Conservation (phyloP, 129 eudicot genomes). For the Scalesia atractyloides region DNA sequence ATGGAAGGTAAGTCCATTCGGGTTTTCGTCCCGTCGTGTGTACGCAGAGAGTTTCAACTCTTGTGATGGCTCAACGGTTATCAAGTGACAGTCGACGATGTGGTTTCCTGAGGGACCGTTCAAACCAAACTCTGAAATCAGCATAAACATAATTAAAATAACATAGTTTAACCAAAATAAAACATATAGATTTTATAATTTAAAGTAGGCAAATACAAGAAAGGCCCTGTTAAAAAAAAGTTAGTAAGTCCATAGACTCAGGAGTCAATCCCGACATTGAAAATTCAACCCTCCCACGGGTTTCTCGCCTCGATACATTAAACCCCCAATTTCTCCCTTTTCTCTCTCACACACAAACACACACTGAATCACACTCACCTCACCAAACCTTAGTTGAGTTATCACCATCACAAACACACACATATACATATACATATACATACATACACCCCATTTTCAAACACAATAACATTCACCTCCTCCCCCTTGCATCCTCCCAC, state of each 20-base stretch:
- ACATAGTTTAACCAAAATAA: no score
- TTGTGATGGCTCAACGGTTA: no score
- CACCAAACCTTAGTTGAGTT: slow-evolving; percentile 43
- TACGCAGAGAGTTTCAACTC: no score
- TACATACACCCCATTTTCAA: not conserved
- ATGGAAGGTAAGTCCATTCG: no score
- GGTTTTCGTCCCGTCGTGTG: no score
- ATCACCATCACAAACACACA: slow-evolving; percentile 29
- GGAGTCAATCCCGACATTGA: slow-evolving; percentile 19
- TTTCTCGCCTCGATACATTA: slow-evolving; percentile 33
- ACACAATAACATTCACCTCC: slow-evolving; percentile 23
- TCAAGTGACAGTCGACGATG: no score
- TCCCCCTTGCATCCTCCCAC: not conserved
- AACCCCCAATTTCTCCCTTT: not conserved
- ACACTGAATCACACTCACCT: slow-evolving; percentile 5
- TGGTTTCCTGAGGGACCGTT: no score
- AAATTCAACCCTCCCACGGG: not conserved
- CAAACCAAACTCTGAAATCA: no score
- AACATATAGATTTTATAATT: no score
- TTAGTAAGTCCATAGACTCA: slow-evolving; percentile 3
- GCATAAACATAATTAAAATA: no score
- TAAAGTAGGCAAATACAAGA: no score
- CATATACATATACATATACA: not conserved
- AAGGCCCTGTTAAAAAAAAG: not conserved
- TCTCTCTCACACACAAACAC: slow-evolving; percentile 8